phyloP scores from a whole-genome alignment of 495 filamentous ascomycete genomes.

The Podospora conica region DNA sequence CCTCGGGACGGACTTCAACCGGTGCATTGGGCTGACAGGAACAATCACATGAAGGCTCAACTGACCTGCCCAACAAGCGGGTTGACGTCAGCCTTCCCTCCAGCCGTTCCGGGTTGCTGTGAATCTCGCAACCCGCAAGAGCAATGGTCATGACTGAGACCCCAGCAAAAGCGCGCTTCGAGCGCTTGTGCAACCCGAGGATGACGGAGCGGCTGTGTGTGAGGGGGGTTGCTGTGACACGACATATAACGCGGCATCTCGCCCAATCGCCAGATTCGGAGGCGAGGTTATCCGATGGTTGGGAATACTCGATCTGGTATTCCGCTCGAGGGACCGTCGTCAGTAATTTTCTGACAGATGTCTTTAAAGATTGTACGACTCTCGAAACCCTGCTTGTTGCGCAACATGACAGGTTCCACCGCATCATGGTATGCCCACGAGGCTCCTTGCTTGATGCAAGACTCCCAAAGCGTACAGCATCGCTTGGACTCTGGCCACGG shows the following conservation, averaged over 20 bases:
- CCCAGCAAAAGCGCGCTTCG: not conserved
- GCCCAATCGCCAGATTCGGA: not conserved
- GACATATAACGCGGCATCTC: not conserved
- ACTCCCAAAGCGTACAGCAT: not conserved
- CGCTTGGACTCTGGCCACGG: not conserved
- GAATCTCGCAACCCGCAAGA: too few species aligned
- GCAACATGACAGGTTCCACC: not conserved
- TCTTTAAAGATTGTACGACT: not conserved
- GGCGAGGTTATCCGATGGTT: not conserved
- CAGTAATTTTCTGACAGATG: too few species aligned
- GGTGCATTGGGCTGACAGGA: not conserved
- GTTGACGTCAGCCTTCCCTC: not conserved
- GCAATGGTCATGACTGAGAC: not conserved
- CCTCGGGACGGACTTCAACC: too few species aligned
- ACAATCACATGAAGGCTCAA: not conserved
- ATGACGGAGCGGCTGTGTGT: not conserved
- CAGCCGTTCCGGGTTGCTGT: too few species aligned
- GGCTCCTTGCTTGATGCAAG: not conserved
- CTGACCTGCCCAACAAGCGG: not conserved
- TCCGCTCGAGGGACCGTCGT: not conserved
- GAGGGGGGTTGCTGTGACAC: not conserved
- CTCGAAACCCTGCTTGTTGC: not conserved
- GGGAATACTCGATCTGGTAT: not conserved
- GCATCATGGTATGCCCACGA: not conserved
- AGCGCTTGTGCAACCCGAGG: not conserved